These are phyloP conservation scores for Ceratonia siliqua DNA, from an alignment of 306 rosid genomes.

Conservation along the genomic window DNA sequence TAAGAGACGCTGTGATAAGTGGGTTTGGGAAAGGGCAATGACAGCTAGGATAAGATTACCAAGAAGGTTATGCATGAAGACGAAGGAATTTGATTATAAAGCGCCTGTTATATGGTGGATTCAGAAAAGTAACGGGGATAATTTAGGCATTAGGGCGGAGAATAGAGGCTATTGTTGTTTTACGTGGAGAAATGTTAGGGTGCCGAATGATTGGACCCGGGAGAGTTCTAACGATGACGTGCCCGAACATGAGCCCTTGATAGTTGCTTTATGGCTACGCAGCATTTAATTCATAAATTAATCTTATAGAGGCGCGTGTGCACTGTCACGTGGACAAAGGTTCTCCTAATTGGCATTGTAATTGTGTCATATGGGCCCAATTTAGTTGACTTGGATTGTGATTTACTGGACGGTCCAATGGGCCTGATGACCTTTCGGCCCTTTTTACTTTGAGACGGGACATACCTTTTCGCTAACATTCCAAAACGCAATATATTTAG, in stretches of 20 bases:
- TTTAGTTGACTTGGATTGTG: too few relatives aligned
- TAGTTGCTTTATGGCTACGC: neutral
- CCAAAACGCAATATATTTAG: too few relatives aligned
- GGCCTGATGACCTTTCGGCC: too few relatives aligned
- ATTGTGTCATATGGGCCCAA: too few relatives aligned
- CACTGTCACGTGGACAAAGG: too few relatives aligned
- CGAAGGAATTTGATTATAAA: neutral
- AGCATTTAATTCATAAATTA: neutral
- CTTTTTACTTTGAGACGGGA: too few relatives aligned
- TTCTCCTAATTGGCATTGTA: too few relatives aligned
- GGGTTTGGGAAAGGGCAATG: neutral
- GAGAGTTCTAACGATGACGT: constrained; percentile 33
- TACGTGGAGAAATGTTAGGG: constrained; percentile 21
- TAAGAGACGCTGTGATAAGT: neutral
- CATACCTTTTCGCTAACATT: too few relatives aligned
- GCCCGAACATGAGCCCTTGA: constrained; percentile 19
- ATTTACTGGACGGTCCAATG: too few relatives aligned
- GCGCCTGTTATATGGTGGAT: neutral
- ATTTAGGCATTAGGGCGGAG: neutral
- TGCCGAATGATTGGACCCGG: neutral
- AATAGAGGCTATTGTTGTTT: constrained; percentile 4
- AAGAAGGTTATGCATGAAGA: constrained; percentile 22
- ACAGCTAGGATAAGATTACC: constrained; percentile 22
- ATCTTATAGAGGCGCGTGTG: neutral
- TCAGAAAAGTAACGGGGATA: neutral